phyloP scores from a whole-genome alignment of 495 filamentous ascomycete genomes.

The Daldinia decipiens region DNA sequence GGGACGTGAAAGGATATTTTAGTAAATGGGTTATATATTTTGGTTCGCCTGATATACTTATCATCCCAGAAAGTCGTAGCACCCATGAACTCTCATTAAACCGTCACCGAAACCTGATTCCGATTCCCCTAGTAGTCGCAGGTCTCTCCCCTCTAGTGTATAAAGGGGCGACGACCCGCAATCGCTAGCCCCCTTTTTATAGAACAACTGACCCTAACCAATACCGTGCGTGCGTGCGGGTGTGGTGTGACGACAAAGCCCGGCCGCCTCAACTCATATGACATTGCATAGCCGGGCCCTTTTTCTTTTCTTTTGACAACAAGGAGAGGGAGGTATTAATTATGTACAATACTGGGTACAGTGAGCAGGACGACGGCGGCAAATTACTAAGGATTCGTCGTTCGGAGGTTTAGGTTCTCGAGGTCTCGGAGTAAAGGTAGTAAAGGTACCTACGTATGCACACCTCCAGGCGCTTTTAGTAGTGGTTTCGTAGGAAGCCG shows the following conservation, averaged over 20 bases:
- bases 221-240: not conserved
- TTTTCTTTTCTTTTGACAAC: slow-evolving; percentile 2
- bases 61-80: not conserved
- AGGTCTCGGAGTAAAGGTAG: slow-evolving; percentile 10
- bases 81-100: slow-evolving; percentile 5
- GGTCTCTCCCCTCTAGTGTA: not conserved
- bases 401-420: slow-evolving; percentile 15
- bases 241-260: not conserved
- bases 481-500: slow-evolving; percentile 23
- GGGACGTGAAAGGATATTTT: not conserved
- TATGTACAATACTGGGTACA: slow-evolving; percentile 45
- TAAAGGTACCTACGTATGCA: slow-evolving; percentile 11
- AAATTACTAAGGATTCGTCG: slow-evolving; percentile 29
- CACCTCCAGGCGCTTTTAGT: slow-evolving; percentile 15
- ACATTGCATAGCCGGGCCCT: not conserved
- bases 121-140: not conserved
- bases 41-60: not conserved
- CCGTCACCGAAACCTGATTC: not conserved
- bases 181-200: not conserved
- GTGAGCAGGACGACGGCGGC: slow-evolving; percentile 23
- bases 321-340: slow-evolving; percentile 38
- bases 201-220: slow-evolving; percentile 1
- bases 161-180: not conserved
- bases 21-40: not conserved
- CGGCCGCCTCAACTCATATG: not conserved